Conservation (phyloP, 1,284 basidiomycete genomes). For the Moniliophthora roreri region DNA sequence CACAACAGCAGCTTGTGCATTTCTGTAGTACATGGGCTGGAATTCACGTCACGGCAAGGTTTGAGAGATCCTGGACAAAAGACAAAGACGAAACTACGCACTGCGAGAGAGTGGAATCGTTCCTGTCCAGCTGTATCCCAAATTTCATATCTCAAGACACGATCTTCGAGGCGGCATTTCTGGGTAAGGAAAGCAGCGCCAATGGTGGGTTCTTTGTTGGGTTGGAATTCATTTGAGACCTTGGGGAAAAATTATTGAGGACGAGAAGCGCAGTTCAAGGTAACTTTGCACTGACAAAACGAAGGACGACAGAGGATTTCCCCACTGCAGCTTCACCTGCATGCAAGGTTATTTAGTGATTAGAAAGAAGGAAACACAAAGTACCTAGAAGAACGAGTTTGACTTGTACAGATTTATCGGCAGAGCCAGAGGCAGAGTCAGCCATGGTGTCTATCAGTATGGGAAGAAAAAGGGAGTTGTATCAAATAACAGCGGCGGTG, state of each 20-base stretch:
- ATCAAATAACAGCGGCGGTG: constrained; percentile 19
- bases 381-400: constrained; percentile 86
- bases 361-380: background rate
- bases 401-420: constrained; percentile 87
- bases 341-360: constrained; percentile 7
- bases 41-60: constrained; percentile 14
- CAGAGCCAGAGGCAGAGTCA: constrained; percentile 67
- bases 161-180: constrained; percentile 89
- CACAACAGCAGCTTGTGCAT: constrained; percentile 97
- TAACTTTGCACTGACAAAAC: constrained; percentile 75
- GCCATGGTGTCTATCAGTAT: constrained; percentile 44
- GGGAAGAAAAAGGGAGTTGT: constrained; percentile 20
- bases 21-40: constrained; percentile 97
- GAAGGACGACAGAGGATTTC: constrained; percentile 98
- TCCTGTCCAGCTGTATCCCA: constrained; percentile 97
- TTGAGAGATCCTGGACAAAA: constrained; percentile 11
- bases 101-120: constrained; percentile 90
- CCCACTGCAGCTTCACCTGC: constrained; percentile 97
- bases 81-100: constrained; percentile 36
- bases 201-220: constrained; percentile 98
- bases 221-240: constrained; percentile 93
- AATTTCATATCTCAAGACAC: constrained; percentile 92
- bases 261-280: background rate
- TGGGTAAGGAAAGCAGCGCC: constrained; percentile 93
- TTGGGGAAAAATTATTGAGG: constrained; percentile 26